Evolutionary conservation across 164 flowering plant species (phyloP).

Genomic region (Cinnamomum chago): DNA sequence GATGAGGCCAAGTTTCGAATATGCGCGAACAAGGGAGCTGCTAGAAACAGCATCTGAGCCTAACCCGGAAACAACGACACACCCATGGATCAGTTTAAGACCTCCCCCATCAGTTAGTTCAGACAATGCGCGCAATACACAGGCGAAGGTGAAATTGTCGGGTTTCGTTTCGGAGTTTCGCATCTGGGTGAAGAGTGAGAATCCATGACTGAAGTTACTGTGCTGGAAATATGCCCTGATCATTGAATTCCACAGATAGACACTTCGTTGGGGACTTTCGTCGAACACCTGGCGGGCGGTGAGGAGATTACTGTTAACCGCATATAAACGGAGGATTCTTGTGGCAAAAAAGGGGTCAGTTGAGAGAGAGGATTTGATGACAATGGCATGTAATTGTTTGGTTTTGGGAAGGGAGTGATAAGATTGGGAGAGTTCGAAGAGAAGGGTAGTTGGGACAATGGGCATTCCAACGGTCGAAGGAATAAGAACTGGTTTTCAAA

Average conservation of each 20-base stretch:
- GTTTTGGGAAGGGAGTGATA: constrained; percentile 39
- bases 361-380: constrained; percentile 36
- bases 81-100: constrained; percentile 49
- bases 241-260: constrained; percentile 82
- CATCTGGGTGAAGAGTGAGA: constrained; percentile 47
- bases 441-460: constrained; percentile 16
- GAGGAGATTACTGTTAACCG: constrained; percentile 36
- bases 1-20: constrained; percentile 51
- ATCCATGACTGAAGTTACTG: constrained; percentile 33
- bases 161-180: constrained; percentile 40
- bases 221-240: constrained; percentile 65
- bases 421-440: constrained; percentile 44
- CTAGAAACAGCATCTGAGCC: constrained; percentile 40
- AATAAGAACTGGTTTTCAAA: no score
- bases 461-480: background rate
- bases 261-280: constrained; percentile 41
- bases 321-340: constrained; percentile 49
- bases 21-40: constrained; percentile 66
- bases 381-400: constrained; percentile 51
- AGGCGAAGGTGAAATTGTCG: constrained; percentile 69
- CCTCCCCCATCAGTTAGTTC: constrained; percentile 34
- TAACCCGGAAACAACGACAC: constrained; percentile 41
- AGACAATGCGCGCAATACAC: constrained; percentile 52
- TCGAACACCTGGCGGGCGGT: constrained; percentile 65
- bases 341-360: constrained; percentile 72